Evolutionary conservation across 106 monocot species (phyloP), one percentile per base, ranked within the genome.

Genomic region (Dendrobium chrysotoxum): DNA sequence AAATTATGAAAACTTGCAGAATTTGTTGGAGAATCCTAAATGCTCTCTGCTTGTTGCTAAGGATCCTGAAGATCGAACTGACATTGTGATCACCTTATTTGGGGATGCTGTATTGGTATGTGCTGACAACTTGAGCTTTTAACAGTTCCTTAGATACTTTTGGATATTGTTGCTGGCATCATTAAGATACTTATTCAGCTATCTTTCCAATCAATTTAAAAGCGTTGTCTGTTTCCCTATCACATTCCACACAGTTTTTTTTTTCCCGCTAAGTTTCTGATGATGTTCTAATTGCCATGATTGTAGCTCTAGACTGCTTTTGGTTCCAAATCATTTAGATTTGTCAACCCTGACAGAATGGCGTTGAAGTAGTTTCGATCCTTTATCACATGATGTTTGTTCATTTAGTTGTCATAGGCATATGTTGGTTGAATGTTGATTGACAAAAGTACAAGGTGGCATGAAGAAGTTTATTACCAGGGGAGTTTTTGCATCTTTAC

Each of bases 41-140:
- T 98, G 97, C 84, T 98, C 89, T 4, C 87, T 98, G 84, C 94
- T 98, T 65, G 91, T 98, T 50, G 89, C 94, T 25, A 94, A 89
- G 85, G 97, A 98, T 81, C 92, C 94, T 74, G 92, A 92, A 75
- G 97, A 98, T 76, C 83, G 91, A 82, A 92, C 90, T 76, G 97
- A 98, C 88, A 89, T 88, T 35, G 81, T 89, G 17, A 88, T 98
- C 54, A 92, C 97, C 35, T 72, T 98, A 53, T 92, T 92, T 84
- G 97, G 97, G 42, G 91, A 94, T 83, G 97, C 92, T 53, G 74
- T 84, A 42, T 13, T 82, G 42, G 97, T 96, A 87, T 84, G 89
- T 82, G 77, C 25, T 16, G 12, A 76, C 25, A 26, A 45, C 47
- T 28, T 47, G 76, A 26, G 10, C 28, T 70, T 70, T 31, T 31